Evolutionary conservation across 202 grass and related monocot genomes (phyloP).

Genomic region (Setaria viridis): DNA sequence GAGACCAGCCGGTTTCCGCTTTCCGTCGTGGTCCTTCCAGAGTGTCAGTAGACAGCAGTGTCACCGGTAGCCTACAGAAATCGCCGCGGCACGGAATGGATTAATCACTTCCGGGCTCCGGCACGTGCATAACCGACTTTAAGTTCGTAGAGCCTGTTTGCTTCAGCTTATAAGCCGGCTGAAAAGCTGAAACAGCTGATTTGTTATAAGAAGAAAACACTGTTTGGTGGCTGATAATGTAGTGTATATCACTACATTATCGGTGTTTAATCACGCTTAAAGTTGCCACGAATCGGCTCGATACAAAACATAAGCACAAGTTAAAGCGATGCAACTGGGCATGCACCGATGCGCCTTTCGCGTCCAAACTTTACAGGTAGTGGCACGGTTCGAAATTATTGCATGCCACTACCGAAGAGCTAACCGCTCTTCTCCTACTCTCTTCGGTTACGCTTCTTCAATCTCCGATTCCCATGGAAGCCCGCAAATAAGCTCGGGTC

Average conservation of each 20-base stretch:
- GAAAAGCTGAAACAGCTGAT: too few species aligned
- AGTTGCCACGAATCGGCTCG: background rate
- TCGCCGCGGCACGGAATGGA: background rate
- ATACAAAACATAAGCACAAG: background rate
- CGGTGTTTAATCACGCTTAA: background rate
- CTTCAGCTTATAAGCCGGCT: too few species aligned
- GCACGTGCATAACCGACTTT: too few species aligned
- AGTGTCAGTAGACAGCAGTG: background rate
- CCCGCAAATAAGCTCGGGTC: background rate
- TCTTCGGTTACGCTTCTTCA: background rate
- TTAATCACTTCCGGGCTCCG: too few species aligned
- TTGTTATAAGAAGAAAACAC: too few species aligned
- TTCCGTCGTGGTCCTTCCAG: background rate
- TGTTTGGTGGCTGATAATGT: too few species aligned
- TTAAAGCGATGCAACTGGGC: background rate
- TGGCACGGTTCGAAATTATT: background rate
- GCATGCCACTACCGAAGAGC: background rate
- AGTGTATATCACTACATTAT: background rate
- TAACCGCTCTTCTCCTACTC: background rate
- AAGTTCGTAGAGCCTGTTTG: too few species aligned
- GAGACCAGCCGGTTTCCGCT: background rate
- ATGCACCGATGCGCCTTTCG: background rate
- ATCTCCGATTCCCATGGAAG: slow-evolving; percentile 11
- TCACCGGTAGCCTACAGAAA: background rate
- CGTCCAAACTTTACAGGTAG: background rate